phyloP scores from a whole-genome alignment of 169 alveolate species.

The Plasmodium berghei region DNA sequence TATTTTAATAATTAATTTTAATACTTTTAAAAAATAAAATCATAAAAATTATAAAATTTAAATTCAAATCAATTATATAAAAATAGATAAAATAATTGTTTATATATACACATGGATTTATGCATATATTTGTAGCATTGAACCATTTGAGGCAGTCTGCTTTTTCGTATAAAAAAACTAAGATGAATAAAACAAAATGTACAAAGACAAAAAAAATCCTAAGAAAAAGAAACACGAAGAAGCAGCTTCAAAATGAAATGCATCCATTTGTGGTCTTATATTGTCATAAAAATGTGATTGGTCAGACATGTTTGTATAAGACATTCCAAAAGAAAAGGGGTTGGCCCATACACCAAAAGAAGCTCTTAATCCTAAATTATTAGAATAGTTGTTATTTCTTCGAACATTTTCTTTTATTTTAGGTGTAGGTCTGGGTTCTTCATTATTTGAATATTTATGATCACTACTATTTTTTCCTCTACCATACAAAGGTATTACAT shows the following conservation, averaged over 20 bases:
- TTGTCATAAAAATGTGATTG: slow-evolving; percentile 41
- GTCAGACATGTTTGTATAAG: slow-evolving; percentile 68
- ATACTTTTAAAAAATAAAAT: too few species aligned
- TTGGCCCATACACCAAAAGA: slow-evolving; percentile 73
- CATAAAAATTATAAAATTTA: too few species aligned
- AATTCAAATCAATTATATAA: too few species aligned
- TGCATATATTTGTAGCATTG: too few species aligned
- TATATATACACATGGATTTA: too few species aligned
- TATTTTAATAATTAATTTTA: too few species aligned
- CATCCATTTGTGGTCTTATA: slow-evolving; percentile 38
- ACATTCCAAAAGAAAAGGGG: slow-evolving; percentile 67
- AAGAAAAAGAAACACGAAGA: slow-evolving; percentile 71
- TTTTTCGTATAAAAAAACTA: background rate
- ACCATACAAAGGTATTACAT: slow-evolving; percentile 94
- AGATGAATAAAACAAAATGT: slow-evolving; percentile 71
- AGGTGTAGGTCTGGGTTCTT: slow-evolving; percentile 75
- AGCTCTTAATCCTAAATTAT: slow-evolving; percentile 68
- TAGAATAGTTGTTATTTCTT: slow-evolving; percentile 42
- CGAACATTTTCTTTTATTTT: slow-evolving; percentile 61
- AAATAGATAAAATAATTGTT: too few species aligned
- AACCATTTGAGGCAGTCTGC: too few species aligned
- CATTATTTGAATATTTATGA: slow-evolving; percentile 81
- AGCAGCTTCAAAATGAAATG: slow-evolving; percentile 72
- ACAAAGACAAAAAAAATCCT: slow-evolving; percentile 61
- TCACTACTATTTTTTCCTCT: slow-evolving; percentile 85